Base-by-base conservation (phyloP, 495 filamentous ascomycete species). In the Penicillium turbatum region DNA sequence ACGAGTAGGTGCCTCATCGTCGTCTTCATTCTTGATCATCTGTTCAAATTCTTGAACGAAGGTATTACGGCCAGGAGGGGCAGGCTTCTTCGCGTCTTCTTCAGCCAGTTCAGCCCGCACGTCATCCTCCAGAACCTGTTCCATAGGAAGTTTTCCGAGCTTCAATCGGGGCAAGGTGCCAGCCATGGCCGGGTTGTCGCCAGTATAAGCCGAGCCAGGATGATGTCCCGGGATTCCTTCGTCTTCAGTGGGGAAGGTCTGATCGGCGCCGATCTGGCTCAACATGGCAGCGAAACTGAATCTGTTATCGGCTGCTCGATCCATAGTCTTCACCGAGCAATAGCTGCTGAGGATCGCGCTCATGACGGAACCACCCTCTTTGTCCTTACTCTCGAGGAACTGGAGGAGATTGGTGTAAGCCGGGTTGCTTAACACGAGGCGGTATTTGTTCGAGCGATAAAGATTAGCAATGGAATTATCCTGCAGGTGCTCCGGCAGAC, bases 201-300 rank as follows among this genome's bases (percentile, higher is more conserved):
- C 84, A 19, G 82, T 82, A 58, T 92, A 90, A 19, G 85, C 82
- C 3, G 91, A 87, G 0, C 93, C 93, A 1, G 89, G 89, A 54
- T 90, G 86, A 42, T 95, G 86, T 5, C 95, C 95, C 0, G 89
- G 88, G 55, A 98, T 97, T 32, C 93, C 93, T 67, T 98, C 93
- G 59, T 93, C 86, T 61, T 93, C 86, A 30, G 87, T 84, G 10
- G 86, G 85, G 53, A 81, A 78, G 7, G 81, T 76, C 36, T 92
- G 87, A 10, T 84, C 85, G 1, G 80, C 74, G 11, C 70, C 62
- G 27, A 73, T 72, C 34, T 85, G 79, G n/a, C 81, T 83, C n/a
- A 88, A 76, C 62, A 96, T 82, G 5, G 86, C 82, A 51, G 89
- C 86, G 58, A 96, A 90, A 65, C 87, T 91, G 55, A 83, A 89